phyloP scores from a whole-genome alignment of 192 early-diverging fungal genomes.

The Podila verticillata region DNA sequence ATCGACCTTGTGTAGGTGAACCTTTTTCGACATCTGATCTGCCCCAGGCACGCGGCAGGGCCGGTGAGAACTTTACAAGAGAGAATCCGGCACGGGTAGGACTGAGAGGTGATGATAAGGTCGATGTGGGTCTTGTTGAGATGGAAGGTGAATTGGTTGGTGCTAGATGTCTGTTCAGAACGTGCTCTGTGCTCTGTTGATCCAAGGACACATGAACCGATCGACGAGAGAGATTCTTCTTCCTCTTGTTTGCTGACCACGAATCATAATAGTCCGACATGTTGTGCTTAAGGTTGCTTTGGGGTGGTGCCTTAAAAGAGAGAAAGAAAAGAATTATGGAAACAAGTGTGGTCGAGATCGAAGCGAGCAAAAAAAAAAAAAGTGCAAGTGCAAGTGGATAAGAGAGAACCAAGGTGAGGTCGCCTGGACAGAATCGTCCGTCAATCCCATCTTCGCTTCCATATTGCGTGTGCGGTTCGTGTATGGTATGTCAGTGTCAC shows the following conservation, averaged over 20 bases:
- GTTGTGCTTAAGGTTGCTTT: not conserved
- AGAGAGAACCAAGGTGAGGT: not conserved
- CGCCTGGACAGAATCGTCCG: no score
- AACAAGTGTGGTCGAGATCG: not conserved
- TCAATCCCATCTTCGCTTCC: no score
- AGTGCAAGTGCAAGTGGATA: not conserved
- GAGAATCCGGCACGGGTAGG: not conserved
- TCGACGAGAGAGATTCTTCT: slow-evolving; percentile 15
- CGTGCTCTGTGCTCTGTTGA: not conserved
- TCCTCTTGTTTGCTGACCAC: slow-evolving; percentile 43
- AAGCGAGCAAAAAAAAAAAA: not conserved
- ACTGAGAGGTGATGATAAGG: not conserved
- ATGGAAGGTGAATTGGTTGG: not conserved
- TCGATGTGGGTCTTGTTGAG: not conserved
- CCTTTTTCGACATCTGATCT: not conserved
- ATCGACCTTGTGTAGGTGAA: not conserved
- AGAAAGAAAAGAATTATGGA: not conserved
- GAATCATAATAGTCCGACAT: slow-evolving; percentile 44
- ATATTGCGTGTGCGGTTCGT: no score
- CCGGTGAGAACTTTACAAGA: slow-evolving; percentile 11
- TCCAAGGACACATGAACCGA: slow-evolving; percentile 5
- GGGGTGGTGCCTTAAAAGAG: not conserved
- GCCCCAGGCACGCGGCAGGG: not conserved
- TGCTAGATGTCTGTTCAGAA: not conserved
- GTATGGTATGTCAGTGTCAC: no score